Base-by-base conservation (phyloP, 768 basidiomycete genomes). In the Calocera cornea region DNA sequence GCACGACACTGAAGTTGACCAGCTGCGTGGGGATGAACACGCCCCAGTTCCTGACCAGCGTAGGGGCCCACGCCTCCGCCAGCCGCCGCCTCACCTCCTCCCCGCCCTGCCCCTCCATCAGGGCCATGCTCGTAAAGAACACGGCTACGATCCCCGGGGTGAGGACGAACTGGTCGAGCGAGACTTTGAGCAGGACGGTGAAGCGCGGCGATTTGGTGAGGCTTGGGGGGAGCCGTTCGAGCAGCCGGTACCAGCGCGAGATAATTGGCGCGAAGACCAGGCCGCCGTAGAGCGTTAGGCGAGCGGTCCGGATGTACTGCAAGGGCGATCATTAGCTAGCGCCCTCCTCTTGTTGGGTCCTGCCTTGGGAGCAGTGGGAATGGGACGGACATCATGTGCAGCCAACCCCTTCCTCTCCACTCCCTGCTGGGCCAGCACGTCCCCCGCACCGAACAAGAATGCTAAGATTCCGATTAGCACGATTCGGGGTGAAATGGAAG, bases 391-490 rank as follows among this genome's bases (percentile, higher is more conserved):
- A 73, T 97, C 92, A 73, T 95, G 92, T 1, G 86, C 75, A 66
- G 73, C 79, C 22, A 60, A 60, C 5, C 91, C 90, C 70, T 79
- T 83, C 72, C 79, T 80, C 73, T 95, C 94, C 22, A 95, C 83
- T 0, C 78, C 83, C 76, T 95, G 94, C 76, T 97, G 93, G 0
- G 93, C 93, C 47, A 95, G 82, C 0, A 93, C 72, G 73, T 92
- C 91, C 24, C 89, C 90, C 5, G 82, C 79, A 49, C 88, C 86
- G 70, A 91, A 92, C 10, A 92, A 65, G 2, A 60, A 2, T 27
- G 54, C 54, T 60, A 38, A 47, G 7, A 19, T 14, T 12, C 10
- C 14, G 27, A 33, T 60, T 8, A 60, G 54, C 54, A 2, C 2
- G 27, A 7, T 31, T 27, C 2, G 19, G 27, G 2, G 8, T 19